These are phyloP conservation scores for Sugiyamaella marilandica DNA, from an alignment of 805 yeast species.

Conservation along the genomic window DNA sequence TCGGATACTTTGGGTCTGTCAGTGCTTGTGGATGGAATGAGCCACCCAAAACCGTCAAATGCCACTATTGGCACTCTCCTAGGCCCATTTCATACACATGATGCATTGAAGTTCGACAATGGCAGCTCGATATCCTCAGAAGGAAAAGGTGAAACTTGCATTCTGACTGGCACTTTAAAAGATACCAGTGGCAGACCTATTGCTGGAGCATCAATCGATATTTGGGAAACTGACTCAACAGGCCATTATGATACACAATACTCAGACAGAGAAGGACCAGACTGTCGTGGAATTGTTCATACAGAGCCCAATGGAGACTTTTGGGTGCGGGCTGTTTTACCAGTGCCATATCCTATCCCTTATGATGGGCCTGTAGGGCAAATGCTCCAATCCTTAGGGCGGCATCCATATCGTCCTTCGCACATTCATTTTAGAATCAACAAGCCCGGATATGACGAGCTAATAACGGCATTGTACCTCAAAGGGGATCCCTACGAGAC, in stretches of 20 bases:
- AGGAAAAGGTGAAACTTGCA: constrained; percentile 33
- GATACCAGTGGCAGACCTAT: constrained; percentile 32
- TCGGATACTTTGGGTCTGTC: constrained; percentile 36
- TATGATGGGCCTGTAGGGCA: constrained; percentile 39
- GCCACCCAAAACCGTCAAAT: constrained; percentile 19
- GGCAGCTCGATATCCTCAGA: constrained; percentile 35
- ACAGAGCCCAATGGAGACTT: constrained; percentile 30
- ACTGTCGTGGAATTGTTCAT: constrained; percentile 33
- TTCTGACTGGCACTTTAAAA: constrained; percentile 28
- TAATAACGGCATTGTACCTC: constrained; percentile 34
- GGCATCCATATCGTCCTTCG: constrained; percentile 39
- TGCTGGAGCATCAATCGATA: constrained; percentile 32
- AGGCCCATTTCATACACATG: constrained; percentile 36
- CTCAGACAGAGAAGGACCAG: constrained; percentile 35
- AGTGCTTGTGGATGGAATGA: constrained; percentile 33
- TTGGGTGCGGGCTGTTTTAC: constrained; percentile 31
- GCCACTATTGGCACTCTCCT: constrained; percentile 34
- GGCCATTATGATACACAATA: constrained; percentile 36
- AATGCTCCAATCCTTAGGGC: constrained; percentile 30
- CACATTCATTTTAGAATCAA: constrained; percentile 33
- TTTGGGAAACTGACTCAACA: constrained; percentile 38
- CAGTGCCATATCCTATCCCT: constrained; percentile 39
- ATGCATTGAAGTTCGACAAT: constrained; percentile 29
- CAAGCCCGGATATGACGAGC: constrained; percentile 28
- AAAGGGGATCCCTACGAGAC: constrained; percentile 31